Conservation (phyloP, 225 moss, liverwort and hornwort genomes). For the Anthoceros angustus region DNA sequence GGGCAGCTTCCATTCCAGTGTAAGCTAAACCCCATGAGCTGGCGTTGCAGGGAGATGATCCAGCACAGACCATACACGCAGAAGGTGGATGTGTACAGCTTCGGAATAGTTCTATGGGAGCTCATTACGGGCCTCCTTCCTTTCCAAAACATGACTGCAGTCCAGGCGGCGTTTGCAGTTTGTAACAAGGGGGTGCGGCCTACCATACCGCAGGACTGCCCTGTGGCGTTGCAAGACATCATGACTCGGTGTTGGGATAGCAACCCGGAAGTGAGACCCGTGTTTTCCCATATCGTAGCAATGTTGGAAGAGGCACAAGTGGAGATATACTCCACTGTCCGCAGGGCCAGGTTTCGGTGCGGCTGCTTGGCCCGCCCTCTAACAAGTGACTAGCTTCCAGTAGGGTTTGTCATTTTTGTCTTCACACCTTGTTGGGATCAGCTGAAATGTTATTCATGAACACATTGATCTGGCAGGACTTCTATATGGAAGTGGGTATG, state of each 20-base stretch:
- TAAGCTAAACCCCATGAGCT: conserved; percentile 1
- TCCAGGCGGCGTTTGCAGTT: conserved; percentile 97
- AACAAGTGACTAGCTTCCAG: conserved; percentile 53
- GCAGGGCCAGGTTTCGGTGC: conserved; percentile 95
- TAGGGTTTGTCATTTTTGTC: neutral
- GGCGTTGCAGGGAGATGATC: conserved; percentile 85
- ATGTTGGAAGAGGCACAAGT: conserved; percentile 92
- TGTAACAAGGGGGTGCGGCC: conserved; percentile 92
- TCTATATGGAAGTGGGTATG: neutral
- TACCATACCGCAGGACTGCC: conserved; percentile 59
- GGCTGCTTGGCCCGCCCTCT: conserved; percentile 80
- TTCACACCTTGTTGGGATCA: neutral
- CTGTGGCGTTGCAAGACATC: conserved; percentile 69
- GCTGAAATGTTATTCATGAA: neutral
- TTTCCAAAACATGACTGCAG: conserved; percentile 96
- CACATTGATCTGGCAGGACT: neutral
- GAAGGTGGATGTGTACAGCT: conserved; percentile 99
- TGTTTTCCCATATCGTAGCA: conserved; percentile 73
- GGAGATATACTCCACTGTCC: conserved; percentile 71
- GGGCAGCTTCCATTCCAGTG: neutral
- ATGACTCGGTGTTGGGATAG: conserved; percentile 99
- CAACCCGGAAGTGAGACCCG: conserved; percentile 73
- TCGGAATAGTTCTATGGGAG: conserved; percentile 98
- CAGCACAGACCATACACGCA: conserved; percentile 89
- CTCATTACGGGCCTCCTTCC: conserved; percentile 87